Base-by-base conservation (phyloP, 164 flowering plant species). In the Magnolia officinalis region DNA sequence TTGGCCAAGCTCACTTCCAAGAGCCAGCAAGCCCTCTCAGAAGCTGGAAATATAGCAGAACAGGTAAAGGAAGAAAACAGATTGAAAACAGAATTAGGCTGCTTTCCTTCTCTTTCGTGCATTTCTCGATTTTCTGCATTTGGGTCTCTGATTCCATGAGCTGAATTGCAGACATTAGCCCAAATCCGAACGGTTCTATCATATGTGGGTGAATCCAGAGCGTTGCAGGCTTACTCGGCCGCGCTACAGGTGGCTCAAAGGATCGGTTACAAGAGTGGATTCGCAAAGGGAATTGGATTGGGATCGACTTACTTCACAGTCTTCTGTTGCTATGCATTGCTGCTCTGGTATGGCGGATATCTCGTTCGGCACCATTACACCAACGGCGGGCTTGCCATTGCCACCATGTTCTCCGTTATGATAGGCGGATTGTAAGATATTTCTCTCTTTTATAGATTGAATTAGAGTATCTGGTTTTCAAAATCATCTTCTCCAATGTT, bases 401-500 rank as follows among this genome's bases (percentile, higher is more conserved):
- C 99, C 64, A 96, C 98, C 76, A 94, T 94, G 97, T 96, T 96
- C 74, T 86, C 97, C 0, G 99, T 96, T 49, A 94, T 94, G 98
- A 86, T 96, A 11, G 98, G 98, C 24, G 97, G 99, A 84, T 79
- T 96, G 99, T 96, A 86, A 89, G 97, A 84, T 24, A 72, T 24
- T 52, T 65, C 55, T 67, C 29, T 78, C 19, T 58, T 64, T 21
- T 50, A 2, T 79, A 2, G 45, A 37, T 24, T 78, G 76, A 20
- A 59, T 20, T 9, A 20, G n/a, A 31, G 18, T 55, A 59, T 21
- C 50, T 37, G 8, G 3, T 64, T 19, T 63, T 4, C 45, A 37
- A 37, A 37, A 37, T 37, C 0, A 51, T 73, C 31, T 59, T 18
- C 51, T 59, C 24, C 50, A 5, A 24, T 55, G 18, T 72, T 71